Conservation (phyloP, 257 asterid species). For the Rubia yunnanensis region DNA sequence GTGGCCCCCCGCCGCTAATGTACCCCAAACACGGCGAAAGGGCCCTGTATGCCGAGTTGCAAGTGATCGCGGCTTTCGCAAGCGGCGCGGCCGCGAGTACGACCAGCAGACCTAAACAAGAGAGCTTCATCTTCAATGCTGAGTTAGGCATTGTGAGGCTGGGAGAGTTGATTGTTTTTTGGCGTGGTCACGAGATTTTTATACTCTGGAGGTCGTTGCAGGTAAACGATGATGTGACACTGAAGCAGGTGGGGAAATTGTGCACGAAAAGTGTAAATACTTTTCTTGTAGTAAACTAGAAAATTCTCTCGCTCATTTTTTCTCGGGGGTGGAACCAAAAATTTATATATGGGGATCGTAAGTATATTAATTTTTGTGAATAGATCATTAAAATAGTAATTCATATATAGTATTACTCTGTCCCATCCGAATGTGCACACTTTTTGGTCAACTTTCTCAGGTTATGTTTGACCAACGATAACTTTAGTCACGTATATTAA, state of each 20-base stretch:
- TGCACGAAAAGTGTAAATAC: no score
- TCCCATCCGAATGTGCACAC: no score
- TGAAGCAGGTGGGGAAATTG: not conserved
- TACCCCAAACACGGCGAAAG: conserved; percentile 19
- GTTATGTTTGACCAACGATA: no score
- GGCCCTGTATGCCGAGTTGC: not conserved
- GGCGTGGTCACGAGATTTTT: not conserved
- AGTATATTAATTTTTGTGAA: no score
- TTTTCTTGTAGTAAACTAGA: not conserved
- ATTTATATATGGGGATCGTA: no score
- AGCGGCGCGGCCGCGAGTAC: not conserved
- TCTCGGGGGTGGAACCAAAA: no score
- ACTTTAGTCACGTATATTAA: no score
- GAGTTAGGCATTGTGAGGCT: not conserved
- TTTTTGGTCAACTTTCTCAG: no score
- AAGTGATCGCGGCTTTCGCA: conserved; percentile 11
- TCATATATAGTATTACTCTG: no score
- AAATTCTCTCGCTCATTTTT: no score
- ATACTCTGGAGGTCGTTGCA: not conserved
- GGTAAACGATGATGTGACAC: not conserved
- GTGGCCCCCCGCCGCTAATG: not conserved
- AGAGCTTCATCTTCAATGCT: not conserved
- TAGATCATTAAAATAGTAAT: no score
- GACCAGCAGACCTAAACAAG: not conserved
- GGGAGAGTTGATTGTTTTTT: no score